phyloP scores from a whole-genome alignment of 148 eudicot species.

The Nyssa sinensis region DNA sequence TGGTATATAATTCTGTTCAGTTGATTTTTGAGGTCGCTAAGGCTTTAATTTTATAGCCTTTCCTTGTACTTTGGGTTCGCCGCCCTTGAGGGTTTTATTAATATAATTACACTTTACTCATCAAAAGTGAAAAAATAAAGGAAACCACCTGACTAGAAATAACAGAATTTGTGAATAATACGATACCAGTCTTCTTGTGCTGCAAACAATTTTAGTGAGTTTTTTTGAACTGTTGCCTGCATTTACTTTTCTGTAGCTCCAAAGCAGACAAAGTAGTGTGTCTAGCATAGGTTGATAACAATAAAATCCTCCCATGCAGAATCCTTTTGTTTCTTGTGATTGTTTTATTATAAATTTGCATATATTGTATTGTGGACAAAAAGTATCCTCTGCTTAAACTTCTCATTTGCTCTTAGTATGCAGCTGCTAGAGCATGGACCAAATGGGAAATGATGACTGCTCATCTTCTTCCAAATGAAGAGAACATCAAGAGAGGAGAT shows the following conservation, averaged over 20 bases:
- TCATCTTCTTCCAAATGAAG: slow-evolving; percentile 80
- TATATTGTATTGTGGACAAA: not conserved
- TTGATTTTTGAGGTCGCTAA: no score
- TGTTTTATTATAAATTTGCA: not conserved
- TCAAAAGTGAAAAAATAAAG: no score
- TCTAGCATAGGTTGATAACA: not conserved
- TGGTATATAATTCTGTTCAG: no score
- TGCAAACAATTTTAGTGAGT: not conserved
- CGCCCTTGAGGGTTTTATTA: no score
- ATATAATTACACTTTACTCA: no score
- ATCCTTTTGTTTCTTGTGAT: no score
- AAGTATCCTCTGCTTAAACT: not conserved
- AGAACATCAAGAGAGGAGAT: slow-evolving; percentile 70
- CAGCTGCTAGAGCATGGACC: slow-evolving; percentile 96
- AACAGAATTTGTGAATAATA: not conserved
- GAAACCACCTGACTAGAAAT: no score
- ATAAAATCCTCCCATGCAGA: not conserved
- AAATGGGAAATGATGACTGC: slow-evolving; percentile 98
- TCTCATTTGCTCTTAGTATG: slow-evolving; percentile 43
- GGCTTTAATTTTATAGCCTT: no score
- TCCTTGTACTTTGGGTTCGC: no score
- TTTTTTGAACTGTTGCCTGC: not conserved
- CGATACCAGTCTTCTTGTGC: not conserved
- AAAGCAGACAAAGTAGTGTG: not conserved
- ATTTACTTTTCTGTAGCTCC: not conserved